phyloP scores from a whole-genome alignment of 345 rosid species.

The Pugionium dolabratum region DNA sequence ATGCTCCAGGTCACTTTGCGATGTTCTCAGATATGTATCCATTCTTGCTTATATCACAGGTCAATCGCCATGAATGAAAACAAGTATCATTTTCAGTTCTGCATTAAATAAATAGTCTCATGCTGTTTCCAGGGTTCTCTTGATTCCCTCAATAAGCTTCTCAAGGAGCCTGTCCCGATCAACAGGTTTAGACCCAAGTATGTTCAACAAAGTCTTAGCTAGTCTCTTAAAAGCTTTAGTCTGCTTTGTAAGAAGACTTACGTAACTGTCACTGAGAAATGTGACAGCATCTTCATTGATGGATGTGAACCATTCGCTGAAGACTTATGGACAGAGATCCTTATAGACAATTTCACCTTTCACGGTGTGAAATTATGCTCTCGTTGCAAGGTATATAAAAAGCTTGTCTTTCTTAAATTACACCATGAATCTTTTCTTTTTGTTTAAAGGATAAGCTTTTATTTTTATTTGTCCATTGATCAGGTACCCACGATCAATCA shows the following conservation, averaged over 20 bases:
- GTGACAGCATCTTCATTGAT: slow-evolving; percentile 66
- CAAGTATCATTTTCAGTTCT: not conserved
- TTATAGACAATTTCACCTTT: slow-evolving; percentile 55
- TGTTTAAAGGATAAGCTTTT: not conserved
- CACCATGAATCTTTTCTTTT: not conserved
- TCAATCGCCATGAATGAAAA: slow-evolving; percentile 29
- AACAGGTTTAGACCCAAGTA: slow-evolving; percentile 96
- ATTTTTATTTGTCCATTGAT: not conserved
- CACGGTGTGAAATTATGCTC: slow-evolving; percentile 69
- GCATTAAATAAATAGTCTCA: not conserved
- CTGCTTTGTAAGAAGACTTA: slow-evolving; percentile 22
- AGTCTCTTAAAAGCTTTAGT: not conserved
- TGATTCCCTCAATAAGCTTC: slow-evolving; percentile 70
- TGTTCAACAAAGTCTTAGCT: slow-evolving; percentile 12
- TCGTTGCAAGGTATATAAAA: slow-evolving; percentile 72
- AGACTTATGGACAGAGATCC: slow-evolving; percentile 79
- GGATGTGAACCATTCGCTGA: slow-evolving; percentile 88
- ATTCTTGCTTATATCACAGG: slow-evolving; percentile 79
- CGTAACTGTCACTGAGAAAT: slow-evolving; percentile 18
- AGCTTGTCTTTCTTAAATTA: not conserved
- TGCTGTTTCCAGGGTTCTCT: slow-evolving; percentile 65
- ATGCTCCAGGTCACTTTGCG: slow-evolving; percentile 64
- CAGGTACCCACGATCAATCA: slow-evolving; percentile 77
- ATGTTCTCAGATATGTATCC: slow-evolving; percentile 80
- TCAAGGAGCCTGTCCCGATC: slow-evolving; percentile 75